phyloP scores from a whole-genome alignment of 768 basidiomycete species.

The Pleurotus giganteus region DNA sequence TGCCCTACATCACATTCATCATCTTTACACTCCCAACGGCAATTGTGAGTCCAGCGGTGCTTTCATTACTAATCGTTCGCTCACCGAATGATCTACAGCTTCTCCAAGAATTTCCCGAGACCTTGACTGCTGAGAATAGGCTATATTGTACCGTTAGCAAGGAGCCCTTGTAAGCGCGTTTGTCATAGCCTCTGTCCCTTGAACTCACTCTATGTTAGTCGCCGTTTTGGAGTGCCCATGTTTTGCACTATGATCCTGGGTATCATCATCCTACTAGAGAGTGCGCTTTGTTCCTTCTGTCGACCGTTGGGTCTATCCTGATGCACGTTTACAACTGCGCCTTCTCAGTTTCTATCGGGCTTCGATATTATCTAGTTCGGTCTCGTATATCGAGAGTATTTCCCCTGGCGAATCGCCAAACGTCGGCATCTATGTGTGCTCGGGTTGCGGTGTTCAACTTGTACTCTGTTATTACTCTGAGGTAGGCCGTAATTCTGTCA shows the following conservation, averaged over 20 bases:
- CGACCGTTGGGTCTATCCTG: background rate
- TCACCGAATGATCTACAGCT: slow-evolving; percentile 11
- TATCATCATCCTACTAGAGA: slow-evolving; percentile 43
- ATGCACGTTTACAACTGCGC: background rate
- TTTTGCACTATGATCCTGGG: slow-evolving; percentile 41
- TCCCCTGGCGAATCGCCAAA: slow-evolving; percentile 35
- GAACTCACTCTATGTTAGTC: slow-evolving; percentile 13
- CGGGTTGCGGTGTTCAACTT: slow-evolving; percentile 43
- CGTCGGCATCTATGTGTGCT: slow-evolving; percentile 34
- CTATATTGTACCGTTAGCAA: slow-evolving; percentile 46
- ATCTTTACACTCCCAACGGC: slow-evolving; percentile 27
- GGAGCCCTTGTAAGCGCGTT: slow-evolving; percentile 32
- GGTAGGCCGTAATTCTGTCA: slow-evolving; percentile 27
- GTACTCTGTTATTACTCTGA: slow-evolving; percentile 40
- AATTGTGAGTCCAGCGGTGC: slow-evolving; percentile 29
- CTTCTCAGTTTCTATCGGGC: slow-evolving; percentile 36
- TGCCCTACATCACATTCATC: slow-evolving; percentile 39
- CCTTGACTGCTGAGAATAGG: slow-evolving; percentile 35
- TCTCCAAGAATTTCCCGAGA: slow-evolving; percentile 17
- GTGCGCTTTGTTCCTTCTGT: slow-evolving; percentile 24
- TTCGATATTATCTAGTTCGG: slow-evolving; percentile 42
- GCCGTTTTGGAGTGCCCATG: slow-evolving; percentile 35
- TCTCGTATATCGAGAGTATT: slow-evolving; percentile 34
- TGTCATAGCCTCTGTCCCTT: background rate
- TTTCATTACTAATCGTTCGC: slow-evolving; percentile 2